Percentiles rank a stretch among this genome's conserved stretches.
Evolutionary conservation across 306 rosid genomes (phyloP).

Genomic region (Rosa rugosa): DNA sequence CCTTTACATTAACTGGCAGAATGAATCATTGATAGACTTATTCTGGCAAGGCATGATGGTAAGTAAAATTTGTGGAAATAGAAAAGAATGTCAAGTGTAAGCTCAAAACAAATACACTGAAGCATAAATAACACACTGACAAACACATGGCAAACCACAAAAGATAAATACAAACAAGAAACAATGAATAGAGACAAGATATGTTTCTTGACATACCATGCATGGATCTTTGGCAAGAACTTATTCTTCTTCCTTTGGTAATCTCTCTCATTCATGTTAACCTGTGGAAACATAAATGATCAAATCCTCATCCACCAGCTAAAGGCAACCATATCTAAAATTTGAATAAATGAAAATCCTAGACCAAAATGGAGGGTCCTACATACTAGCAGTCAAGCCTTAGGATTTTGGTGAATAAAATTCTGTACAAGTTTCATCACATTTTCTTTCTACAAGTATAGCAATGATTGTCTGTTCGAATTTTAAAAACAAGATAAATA

Average conservation of each 20-base stretch:
- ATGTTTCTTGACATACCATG: constrained; percentile 54
- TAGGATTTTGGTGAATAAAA: not conserved
- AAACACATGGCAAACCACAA: not conserved
- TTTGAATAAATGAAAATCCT: not conserved
- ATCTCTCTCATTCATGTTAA: constrained; percentile 97
- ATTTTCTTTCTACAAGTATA: not conserved
- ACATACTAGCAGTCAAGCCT: not conserved
- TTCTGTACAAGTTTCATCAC: not conserved
- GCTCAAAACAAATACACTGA: not conserved
- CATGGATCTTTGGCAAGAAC: constrained; percentile 95
- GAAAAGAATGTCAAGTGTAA: not conserved
- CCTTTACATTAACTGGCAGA: not conserved
- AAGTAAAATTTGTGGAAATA: not conserved
- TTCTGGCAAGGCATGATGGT: not conserved
- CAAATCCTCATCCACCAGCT: not conserved
- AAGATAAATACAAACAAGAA: not conserved
- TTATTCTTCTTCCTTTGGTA: constrained; percentile 97
- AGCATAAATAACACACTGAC: not conserved
- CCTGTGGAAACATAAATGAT: constrained; percentile 45
- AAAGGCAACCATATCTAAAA: not conserved
- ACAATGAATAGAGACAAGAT: not conserved
- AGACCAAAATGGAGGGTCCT: not conserved
- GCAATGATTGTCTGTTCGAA: not conserved
- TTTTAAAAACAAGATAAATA: not conserved
- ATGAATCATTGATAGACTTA: not conserved